Evolutionary conservation across 148 eudicot genomes (phyloP).

Genomic region (Oxyria digyna): DNA sequence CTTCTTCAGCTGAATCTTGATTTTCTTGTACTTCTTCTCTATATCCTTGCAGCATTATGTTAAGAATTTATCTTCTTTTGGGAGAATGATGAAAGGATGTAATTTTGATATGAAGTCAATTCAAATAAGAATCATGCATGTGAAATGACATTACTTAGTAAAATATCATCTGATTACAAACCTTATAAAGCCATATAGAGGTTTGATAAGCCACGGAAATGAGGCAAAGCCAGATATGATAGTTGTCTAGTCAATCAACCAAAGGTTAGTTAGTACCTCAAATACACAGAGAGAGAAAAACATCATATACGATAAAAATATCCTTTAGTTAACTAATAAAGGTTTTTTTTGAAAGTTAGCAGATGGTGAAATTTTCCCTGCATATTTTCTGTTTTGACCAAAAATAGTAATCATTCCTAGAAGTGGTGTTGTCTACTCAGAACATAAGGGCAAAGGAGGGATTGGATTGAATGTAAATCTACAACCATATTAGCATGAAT

Average conservation of each 20-base stretch:
- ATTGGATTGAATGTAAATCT: too few relatives aligned
- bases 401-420: too few relatives aligned
- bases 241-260: constrained; percentile 78
- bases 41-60: background rate
- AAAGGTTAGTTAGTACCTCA: constrained; percentile 27
- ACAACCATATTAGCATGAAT: too few relatives aligned
- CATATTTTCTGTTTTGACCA: too few relatives aligned
- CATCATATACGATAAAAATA: background rate
- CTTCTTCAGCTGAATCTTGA: background rate
- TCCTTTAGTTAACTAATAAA: too few relatives aligned
- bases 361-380: too few relatives aligned
- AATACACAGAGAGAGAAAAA: background rate
- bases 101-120: too few relatives aligned
- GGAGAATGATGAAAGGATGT: too few relatives aligned
- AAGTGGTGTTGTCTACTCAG: too few relatives aligned
- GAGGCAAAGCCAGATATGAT: constrained; percentile 83
- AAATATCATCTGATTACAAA: constrained; percentile 12
- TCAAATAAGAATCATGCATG: constrained; percentile 13
- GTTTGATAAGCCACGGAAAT: constrained; percentile 96
- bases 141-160: background rate
- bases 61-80: too few relatives aligned
- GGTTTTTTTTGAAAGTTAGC: too few relatives aligned
- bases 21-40: background rate
- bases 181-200: constrained; percentile 97
- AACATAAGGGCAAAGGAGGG: too few relatives aligned